These are phyloP conservation scores for Salix udensis DNA, from an alignment of 345 rosid genomes.

Conservation along the genomic window DNA sequence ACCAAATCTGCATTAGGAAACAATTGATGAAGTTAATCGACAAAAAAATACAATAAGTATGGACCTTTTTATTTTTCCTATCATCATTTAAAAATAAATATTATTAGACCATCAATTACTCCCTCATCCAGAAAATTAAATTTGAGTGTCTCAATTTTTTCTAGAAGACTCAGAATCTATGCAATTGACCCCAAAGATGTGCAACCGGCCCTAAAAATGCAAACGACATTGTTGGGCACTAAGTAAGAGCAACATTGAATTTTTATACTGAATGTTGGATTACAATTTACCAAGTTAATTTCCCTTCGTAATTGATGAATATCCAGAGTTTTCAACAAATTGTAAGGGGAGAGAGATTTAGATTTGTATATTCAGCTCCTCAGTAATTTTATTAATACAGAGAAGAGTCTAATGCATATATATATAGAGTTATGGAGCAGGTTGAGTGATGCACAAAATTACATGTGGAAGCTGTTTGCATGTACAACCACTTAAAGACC, in stretches of 20 bases:
- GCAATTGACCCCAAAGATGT: not conserved
- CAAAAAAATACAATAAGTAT: not conserved
- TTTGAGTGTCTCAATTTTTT: not conserved
- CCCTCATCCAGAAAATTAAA: not conserved
- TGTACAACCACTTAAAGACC: not conserved
- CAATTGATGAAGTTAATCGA: not conserved
- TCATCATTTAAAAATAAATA: not conserved
- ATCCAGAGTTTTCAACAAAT: not conserved
- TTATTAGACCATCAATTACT: not conserved
- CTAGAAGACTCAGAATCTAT: not conserved
- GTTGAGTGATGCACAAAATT: not conserved
- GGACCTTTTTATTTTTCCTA: not conserved
- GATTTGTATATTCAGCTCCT: not conserved
- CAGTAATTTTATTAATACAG: not conserved
- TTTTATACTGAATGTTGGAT: not conserved
- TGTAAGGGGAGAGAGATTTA: not conserved
- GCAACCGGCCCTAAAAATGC: not conserved
- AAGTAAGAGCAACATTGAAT: not conserved
- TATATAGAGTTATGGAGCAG: not conserved
- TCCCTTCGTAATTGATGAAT: not conserved
- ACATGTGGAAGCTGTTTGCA: not conserved
- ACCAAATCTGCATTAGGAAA: conserved; percentile 58
- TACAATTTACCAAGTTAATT: not conserved
- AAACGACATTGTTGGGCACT: not conserved
- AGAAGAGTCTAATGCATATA: not conserved